Conservation (phyloP, 805 yeast species). For the Hanseniaspora singularis region DNA sequence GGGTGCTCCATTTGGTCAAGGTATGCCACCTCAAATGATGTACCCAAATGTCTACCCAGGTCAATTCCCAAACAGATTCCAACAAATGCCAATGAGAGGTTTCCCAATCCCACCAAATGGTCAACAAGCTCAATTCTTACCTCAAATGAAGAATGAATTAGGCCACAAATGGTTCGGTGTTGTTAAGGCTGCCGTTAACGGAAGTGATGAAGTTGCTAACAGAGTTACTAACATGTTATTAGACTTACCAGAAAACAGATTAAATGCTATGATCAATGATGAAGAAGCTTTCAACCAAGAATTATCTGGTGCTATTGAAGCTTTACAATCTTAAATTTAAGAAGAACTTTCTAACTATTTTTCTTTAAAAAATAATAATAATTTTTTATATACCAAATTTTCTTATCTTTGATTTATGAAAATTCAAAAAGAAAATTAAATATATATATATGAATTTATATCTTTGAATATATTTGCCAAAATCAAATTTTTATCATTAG, state of each 20-base stretch:
- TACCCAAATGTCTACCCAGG: conserved; percentile 45
- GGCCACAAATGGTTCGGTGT: conserved; percentile 96
- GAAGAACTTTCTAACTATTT: neutral
- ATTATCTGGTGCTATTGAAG: conserved; percentile 56
- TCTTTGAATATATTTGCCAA: too few relatives aligned
- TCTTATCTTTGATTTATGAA: too few relatives aligned
- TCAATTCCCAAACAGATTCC: conserved; percentile 25
- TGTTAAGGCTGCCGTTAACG: conserved; percentile 76
- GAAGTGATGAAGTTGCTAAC: conserved; percentile 83
- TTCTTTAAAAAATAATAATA: neutral
- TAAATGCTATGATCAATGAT: conserved; percentile 76
- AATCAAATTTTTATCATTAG: too few relatives aligned
- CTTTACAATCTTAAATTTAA: neutral
- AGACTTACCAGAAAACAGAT: conserved; percentile 86
- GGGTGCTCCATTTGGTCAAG: conserved; percentile 37
- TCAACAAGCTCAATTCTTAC: conserved; percentile 29
- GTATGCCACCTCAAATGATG: conserved; percentile 42
- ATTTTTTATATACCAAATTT: neutral
- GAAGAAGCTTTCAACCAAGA: conserved; percentile 81
- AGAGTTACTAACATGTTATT: conserved; percentile 98
- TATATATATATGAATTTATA: too few relatives aligned
- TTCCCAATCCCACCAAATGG: conserved; percentile 74
- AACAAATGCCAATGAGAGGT: conserved; percentile 47
- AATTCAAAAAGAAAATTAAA: too few relatives aligned
- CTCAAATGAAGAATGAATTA: conserved; percentile 37